A percentile compares a stretch with the other conserved stretches of the same genome.
These are phyloP conservation scores for Leccinum variicolor DNA, from an alignment of 768 basidiomycete species.

Conservation along the genomic window DNA sequence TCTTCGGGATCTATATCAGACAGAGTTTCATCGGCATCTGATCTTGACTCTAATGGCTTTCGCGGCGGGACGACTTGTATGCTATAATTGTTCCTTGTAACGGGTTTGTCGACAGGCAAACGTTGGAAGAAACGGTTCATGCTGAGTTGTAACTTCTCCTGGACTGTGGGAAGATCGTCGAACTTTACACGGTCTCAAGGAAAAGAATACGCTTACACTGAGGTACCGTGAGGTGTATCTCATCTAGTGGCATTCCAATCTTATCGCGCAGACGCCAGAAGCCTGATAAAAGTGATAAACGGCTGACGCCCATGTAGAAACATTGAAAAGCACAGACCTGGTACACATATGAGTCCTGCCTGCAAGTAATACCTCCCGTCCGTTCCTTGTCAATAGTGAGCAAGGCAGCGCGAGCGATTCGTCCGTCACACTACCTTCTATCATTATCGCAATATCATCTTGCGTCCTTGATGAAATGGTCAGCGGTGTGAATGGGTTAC, in stretches of 20 bases:
- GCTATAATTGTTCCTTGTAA: conserved; percentile 69
- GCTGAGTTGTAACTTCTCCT: conserved; percentile 61
- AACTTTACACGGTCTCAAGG: neutral
- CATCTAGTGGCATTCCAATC: conserved; percentile 67
- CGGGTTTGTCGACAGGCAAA: conserved; percentile 64
- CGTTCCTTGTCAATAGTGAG: conserved; percentile 38
- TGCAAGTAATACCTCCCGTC: conserved; percentile 77
- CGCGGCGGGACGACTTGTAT: conserved; percentile 36
- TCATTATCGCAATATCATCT: conserved; percentile 60
- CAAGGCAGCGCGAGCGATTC: neutral
- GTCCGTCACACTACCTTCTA: conserved; percentile 42
- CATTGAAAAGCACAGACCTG: conserved; percentile 41
- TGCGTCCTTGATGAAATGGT: conserved; percentile 38
- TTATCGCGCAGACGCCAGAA: conserved; percentile 80
- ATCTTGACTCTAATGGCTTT: neutral
- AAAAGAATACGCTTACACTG: conserved; percentile 48
- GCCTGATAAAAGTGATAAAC: conserved; percentile 37
- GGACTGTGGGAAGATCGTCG: conserved; percentile 39
- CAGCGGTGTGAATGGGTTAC: neutral
- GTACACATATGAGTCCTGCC: conserved; percentile 65
- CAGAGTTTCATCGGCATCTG: conserved; percentile 9
- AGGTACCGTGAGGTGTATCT: conserved; percentile 66
- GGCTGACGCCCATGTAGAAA: neutral
- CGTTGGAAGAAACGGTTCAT: conserved; percentile 72
- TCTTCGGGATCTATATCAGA: conserved; percentile 57